Percentiles rank a stretch among this genome's conserved stretches.
These are phyloP conservation scores for Porphyridium purpureum DNA, from an alignment of 23 red algal species.

Conservation along the genomic window DNA sequence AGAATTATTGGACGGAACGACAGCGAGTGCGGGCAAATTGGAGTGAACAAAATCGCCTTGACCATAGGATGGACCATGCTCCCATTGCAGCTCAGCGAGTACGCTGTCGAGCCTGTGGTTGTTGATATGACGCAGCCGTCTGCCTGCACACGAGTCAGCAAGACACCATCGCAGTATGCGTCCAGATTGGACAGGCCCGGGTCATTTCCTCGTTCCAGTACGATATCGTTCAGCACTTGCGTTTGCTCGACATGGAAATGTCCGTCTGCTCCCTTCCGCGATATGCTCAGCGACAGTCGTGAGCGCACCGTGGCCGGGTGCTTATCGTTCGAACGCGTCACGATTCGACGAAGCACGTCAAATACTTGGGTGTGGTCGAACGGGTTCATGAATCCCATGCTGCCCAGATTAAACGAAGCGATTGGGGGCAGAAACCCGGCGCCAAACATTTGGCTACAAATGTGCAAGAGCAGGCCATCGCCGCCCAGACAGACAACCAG, in stretches of 20 bases:
- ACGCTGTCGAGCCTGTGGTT: constrained; percentile 77
- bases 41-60: constrained; percentile 65
- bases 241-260: too few relatives aligned
- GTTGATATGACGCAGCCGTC: constrained; percentile 74
- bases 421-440: constrained; percentile 83
- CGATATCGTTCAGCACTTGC: constrained; percentile 79
- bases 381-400: constrained; percentile 82
- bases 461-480: constrained; percentile 85
- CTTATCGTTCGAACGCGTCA: too few relatives aligned
- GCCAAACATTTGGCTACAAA: constrained; percentile 54
- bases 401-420: constrained; percentile 75
- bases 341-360: too few relatives aligned
- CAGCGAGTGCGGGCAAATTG: constrained; percentile 88
- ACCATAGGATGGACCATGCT: constrained; percentile 75
- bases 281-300: too few relatives aligned
- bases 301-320: too few relatives aligned
- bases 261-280: too few relatives aligned
- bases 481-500: constrained; percentile 89
- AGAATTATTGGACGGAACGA: constrained; percentile 62
- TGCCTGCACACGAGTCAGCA: constrained; percentile 57
- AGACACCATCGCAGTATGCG: constrained; percentile 35
- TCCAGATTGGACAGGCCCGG: constrained; percentile 65
- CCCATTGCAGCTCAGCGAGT: constrained; percentile 47
- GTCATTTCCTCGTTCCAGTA: constrained; percentile 69
- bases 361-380: too few relatives aligned